Conservation (phyloP, 2,329 filamentous ascomycete species). For the Blumeria graminis region DNA sequence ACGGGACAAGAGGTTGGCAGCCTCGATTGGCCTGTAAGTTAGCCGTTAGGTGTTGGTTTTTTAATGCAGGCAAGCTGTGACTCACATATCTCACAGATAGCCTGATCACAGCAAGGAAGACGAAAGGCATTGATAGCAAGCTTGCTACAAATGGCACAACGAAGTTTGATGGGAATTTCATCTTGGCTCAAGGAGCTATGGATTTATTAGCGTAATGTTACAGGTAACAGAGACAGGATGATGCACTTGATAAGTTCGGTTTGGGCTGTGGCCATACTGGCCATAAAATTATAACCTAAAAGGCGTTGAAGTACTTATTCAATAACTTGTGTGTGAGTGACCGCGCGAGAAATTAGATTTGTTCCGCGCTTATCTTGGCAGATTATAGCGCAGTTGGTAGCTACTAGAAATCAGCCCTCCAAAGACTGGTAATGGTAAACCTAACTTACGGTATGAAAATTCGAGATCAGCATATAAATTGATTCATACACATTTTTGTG, state of each 20-base stretch:
- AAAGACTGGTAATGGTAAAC: too few species aligned
- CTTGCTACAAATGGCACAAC: conserved; percentile 82
- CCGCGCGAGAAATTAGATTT: too few species aligned
- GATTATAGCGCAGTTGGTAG: too few species aligned
- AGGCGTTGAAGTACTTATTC: too few species aligned
- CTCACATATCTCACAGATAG: conserved; percentile 73
- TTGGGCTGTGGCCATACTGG: conserved; percentile 12
- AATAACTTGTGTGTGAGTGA: too few species aligned
- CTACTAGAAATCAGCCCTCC: too few species aligned
- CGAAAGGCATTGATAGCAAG: conserved; percentile 78
- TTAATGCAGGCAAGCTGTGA: conserved; percentile 1
- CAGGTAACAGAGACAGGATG: conserved; percentile 4
- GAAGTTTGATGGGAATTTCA: conserved; percentile 85
- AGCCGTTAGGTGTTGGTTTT: conserved; percentile 5
- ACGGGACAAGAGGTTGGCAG: conserved; percentile 66
- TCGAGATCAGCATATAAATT: too few species aligned
- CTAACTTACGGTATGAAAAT: too few species aligned
- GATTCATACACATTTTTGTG: too few species aligned
- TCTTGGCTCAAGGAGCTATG: conserved; percentile 22
- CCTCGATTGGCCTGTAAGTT: conserved; percentile 40
- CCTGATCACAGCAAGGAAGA: conserved; percentile 82
- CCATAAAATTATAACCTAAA: conserved; percentile 7
- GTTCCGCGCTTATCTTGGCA: too few species aligned
- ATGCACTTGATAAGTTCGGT: conserved; percentile 15
- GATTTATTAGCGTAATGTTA: background rate